These are phyloP conservation scores for Penicillium pancosmium DNA, from an alignment of 495 filamentous ascomycete species.

Conservation along the genomic window DNA sequence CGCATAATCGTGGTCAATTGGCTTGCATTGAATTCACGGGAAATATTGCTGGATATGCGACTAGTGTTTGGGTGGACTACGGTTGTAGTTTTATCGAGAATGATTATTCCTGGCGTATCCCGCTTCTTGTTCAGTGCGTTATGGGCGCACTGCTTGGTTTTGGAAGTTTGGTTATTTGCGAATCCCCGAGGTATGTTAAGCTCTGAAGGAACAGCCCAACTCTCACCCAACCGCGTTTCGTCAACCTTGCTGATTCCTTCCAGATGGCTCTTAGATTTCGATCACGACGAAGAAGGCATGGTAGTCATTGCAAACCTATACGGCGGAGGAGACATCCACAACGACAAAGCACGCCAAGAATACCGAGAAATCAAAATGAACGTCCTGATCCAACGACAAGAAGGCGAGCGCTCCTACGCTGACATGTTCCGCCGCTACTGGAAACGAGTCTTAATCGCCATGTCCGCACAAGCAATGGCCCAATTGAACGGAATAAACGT, in stretches of 20 bases:
- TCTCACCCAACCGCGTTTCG: not conserved
- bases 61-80: slow-evolving; percentile 98
- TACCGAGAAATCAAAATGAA: slow-evolving; percentile 99
- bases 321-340: slow-evolving; percentile 91
- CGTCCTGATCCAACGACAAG: slow-evolving; percentile 87
- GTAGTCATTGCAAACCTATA: slow-evolving; percentile 97
- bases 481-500: slow-evolving; percentile 99
- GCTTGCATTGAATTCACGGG: slow-evolving; percentile 98
- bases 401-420: slow-evolving; percentile 85
- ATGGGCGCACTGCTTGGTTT: slow-evolving; percentile 85
- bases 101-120: slow-evolving; percentile 88
- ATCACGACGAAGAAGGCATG: slow-evolving; percentile 97
- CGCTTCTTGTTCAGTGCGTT: slow-evolving; percentile 87
- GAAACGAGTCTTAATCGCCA: slow-evolving; percentile 94
- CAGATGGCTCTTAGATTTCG: slow-evolving; percentile 96
- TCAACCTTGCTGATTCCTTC: slow-evolving; percentile 1
- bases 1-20: slow-evolving; percentile 91
- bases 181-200: slow-evolving; percentile 87
- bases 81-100: slow-evolving; percentile 88
- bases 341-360: slow-evolving; percentile 86
- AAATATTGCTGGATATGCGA: slow-evolving; percentile 92
- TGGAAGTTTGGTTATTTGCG: slow-evolving; percentile 90
- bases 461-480: slow-evolving; percentile 95
- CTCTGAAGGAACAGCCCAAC: not conserved
- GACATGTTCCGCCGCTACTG: slow-evolving; percentile 96